phyloP scores from a whole-genome alignment of 257 asterid genomes.

The Scutellaria barbata region DNA sequence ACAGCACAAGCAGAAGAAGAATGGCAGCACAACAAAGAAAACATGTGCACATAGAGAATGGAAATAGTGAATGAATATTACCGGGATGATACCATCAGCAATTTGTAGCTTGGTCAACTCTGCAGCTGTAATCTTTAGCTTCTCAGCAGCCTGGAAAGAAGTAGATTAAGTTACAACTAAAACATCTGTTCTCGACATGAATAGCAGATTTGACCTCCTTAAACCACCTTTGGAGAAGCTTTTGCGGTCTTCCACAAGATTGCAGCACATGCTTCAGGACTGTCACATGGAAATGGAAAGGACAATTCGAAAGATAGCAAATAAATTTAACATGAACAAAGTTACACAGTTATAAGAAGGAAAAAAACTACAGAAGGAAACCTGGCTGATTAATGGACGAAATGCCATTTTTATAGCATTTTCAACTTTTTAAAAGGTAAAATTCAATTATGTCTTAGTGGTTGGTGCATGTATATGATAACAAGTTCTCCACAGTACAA shows the following conservation, averaged over 20 bases:
- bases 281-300: slow-evolving; percentile 52
- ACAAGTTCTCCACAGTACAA: background rate
- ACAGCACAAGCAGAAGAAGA: background rate
- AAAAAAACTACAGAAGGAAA: slow-evolving; percentile 10
- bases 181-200: slow-evolving; percentile 26
- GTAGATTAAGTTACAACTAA: slow-evolving; percentile 38
- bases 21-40: slow-evolving; percentile 6
- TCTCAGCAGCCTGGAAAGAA: slow-evolving; percentile 87
- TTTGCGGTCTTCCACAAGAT: slow-evolving; percentile 85
- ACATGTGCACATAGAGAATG: background rate
- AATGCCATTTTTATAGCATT: background rate
- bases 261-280: slow-evolving; percentile 99
- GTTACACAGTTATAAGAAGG: slow-evolving; percentile 18
- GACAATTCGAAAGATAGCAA: slow-evolving; percentile 37
- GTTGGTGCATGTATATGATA: background rate
- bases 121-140: slow-evolving; percentile 81
- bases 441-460: slow-evolving; percentile 5
- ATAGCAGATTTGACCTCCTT: slow-evolving; percentile 31
- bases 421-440: background rate
- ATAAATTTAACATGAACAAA: background rate
- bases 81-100: slow-evolving; percentile 76
- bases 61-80: slow-evolving; percentile 48
- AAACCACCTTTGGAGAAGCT: slow-evolving; percentile 84
- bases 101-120: slow-evolving; percentile 70
- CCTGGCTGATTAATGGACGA: background rate